phyloP scores from a whole-genome alignment of 352 stramenopile genomes.

The Phytophthora tentaculata region DNA sequence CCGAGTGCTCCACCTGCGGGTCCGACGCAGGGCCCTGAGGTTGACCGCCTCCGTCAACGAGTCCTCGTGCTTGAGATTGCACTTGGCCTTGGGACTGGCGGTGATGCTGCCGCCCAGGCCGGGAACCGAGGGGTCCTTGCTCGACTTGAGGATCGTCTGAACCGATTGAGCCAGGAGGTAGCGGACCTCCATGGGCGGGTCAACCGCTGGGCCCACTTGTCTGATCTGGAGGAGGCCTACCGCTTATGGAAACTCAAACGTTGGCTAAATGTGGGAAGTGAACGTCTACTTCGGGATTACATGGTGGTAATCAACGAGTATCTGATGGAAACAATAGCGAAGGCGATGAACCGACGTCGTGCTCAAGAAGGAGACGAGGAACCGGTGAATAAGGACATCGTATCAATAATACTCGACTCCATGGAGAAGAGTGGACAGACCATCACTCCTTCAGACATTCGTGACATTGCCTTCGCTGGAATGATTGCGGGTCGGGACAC shows the following conservation, averaged over 20 bases:
- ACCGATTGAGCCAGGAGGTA: too few relatives aligned
- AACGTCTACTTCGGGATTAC: conserved; percentile 8
- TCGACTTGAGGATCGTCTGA: too few relatives aligned
- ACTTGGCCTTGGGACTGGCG: too few relatives aligned
- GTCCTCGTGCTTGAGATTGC: too few relatives aligned
- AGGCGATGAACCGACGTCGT: conserved; percentile 18
- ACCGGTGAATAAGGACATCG: conserved; percentile 27
- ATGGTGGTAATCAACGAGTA: conserved; percentile 32
- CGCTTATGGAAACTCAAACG: conserved; percentile 39
- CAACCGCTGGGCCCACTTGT: too few relatives aligned
- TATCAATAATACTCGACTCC: conserved; percentile 8
- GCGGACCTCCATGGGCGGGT: too few relatives aligned
- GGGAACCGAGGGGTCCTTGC: too few relatives aligned
- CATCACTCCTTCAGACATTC: neutral
- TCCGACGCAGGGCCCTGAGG: too few relatives aligned
- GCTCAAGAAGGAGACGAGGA: conserved; percentile 21
- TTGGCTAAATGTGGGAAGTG: conserved; percentile 24
- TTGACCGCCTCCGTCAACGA: too few relatives aligned
- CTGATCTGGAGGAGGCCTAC: too few relatives aligned
- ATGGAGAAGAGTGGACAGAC: neutral
- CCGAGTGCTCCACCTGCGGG: too few relatives aligned
- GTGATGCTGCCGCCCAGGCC: too few relatives aligned
- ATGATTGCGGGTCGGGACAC: neutral
- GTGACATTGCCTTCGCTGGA: neutral
- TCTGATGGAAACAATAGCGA: conserved; percentile 33